Evolutionary conservation across 2,329 filamentous ascomycete species (phyloP), one percentile per base, ranked within the genome.

Genomic region (Fusarium sp.): DNA sequence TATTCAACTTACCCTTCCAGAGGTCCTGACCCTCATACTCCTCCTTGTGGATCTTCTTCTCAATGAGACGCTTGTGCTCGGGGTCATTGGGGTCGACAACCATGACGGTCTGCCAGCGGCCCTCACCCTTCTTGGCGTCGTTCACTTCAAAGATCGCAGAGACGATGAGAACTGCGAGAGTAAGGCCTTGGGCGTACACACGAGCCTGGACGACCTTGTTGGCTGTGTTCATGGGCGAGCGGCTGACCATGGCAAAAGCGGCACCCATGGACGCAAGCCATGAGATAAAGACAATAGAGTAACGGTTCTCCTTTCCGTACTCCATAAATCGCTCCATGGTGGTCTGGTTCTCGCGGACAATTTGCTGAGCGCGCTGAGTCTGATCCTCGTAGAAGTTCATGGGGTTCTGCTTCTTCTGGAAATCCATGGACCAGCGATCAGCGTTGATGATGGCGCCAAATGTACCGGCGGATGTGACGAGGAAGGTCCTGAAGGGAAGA

Each of bases 171-270:
- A 97, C 93, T 70, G 91, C 92, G 49, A 98, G 85, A 8, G 95
- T 97, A 75, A 97, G 84, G 8, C 92, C 94, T 84, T 98, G 95
- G 6, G 95, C 95, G 82, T 97, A 97, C 71, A 98, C 92, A 88
- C 95, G 91, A 25, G 94, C 95, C 86, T 98, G 95, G 18, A 98
- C 95, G 24, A 98, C 84, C 86, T 97, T 97, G 85, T 98, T 95
- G 66, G 88, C 83, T 4, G 89, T 90, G 52, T 87, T 89, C 49
- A 97, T 85, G 71, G 88, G 90, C 79, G 93, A 93, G 69, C 93
- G 89, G 77, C 91, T 89, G 70, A 98, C 94, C 30, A 97, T 79
- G 59, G 86, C 89, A 72, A 96, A 88, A 7, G 93, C 91, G 44
- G 91, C 81, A 63, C 86, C 89, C 90, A 98, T 95, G 75, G 90